These are phyloP conservation scores for Podospora anserina DNA, from an alignment of 495 filamentous ascomycete genomes.

Conservation along the genomic window DNA sequence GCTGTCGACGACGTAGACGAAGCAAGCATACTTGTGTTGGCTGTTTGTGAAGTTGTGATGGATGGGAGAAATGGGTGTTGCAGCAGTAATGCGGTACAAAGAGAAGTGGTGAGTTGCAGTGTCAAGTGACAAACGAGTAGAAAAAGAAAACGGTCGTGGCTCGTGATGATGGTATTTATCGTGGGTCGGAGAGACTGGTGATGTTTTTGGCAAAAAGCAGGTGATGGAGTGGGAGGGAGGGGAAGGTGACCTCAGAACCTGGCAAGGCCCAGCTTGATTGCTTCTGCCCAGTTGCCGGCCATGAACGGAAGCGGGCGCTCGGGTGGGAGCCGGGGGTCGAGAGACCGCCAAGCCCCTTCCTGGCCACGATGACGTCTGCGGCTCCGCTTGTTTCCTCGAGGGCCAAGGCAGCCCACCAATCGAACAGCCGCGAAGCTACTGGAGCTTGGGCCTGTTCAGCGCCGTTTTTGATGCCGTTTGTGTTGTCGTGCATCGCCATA, in stretches of 20 bases:
- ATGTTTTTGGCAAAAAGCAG: slow-evolving; percentile 12
- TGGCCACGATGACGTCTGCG: neutral
- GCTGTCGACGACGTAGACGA: too few relatives aligned
- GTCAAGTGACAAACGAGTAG: neutral
- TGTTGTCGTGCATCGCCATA: too few relatives aligned
- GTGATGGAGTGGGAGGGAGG: neutral
- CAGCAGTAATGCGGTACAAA: neutral
- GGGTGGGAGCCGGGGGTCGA: neutral
- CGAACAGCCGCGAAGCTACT: neutral
- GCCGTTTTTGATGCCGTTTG: neutral
- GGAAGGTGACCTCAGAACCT: slow-evolving; percentile 19
- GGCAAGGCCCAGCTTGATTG: neutral
- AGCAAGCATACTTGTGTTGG: too few relatives aligned
- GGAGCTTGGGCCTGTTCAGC: neutral
- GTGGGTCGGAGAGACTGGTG: neutral
- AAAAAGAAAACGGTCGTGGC: neutral
- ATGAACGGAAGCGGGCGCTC: neutral
- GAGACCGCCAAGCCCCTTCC: neutral
- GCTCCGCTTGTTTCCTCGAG: neutral
- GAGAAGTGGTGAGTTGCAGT: neutral
- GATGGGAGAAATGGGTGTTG: neutral
- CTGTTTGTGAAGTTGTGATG: slow-evolving; percentile 10
- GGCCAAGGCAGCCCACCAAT: neutral
- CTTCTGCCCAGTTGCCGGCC: neutral
- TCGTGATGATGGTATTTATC: slow-evolving; percentile 1